These are phyloP conservation scores for Penicillium frequentans DNA, from an alignment of 2,329 filamentous ascomycete species.

Conservation along the genomic window DNA sequence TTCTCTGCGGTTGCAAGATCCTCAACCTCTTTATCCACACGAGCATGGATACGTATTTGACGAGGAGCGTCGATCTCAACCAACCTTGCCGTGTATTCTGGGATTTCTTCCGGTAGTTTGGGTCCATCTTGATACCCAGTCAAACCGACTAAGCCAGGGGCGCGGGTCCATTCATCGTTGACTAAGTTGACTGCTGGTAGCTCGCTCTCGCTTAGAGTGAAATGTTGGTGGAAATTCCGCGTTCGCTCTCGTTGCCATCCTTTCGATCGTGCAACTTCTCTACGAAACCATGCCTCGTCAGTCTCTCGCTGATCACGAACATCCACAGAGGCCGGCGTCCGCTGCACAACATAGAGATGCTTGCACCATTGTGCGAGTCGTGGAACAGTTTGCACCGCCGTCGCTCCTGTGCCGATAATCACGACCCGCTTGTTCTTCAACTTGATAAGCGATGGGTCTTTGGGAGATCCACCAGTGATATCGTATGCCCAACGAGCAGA, in stretches of 20 bases:
- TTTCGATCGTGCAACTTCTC: not conserved
- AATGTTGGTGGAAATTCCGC: conserved; percentile 5
- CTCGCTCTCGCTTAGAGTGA: conserved; percentile 1
- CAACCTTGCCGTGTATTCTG: not conserved
- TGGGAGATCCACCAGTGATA: conserved; percentile 37
- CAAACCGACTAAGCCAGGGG: conserved; percentile 1
- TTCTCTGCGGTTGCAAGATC: conserved; percentile 51
- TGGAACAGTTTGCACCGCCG: conserved; percentile 14
- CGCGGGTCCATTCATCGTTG: conserved; percentile 7
- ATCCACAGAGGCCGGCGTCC: conserved; percentile 38
- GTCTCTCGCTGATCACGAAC: conserved; percentile 4
- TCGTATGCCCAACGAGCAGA: conserved; percentile 41
- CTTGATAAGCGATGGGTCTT: not conserved
- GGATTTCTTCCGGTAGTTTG: conserved; percentile 2
- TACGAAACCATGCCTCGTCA: conserved; percentile 2
- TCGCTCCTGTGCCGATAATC: conserved; percentile 12
- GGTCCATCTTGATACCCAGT: conserved; percentile 4
- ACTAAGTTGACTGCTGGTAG: conserved; percentile 3
- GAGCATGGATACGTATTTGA: conserved; percentile 45
- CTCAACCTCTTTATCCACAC: conserved; percentile 49
- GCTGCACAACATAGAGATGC: conserved; percentile 33
- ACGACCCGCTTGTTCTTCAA: conserved; percentile 7
- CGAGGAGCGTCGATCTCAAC: conserved; percentile 39
- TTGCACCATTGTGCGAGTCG: conserved; percentile 39
- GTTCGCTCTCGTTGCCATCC: conserved; percentile 9